phyloP scores from a whole-genome alignment of 2,329 filamentous ascomycete genomes.

The Macrophomina phaseolina region DNA sequence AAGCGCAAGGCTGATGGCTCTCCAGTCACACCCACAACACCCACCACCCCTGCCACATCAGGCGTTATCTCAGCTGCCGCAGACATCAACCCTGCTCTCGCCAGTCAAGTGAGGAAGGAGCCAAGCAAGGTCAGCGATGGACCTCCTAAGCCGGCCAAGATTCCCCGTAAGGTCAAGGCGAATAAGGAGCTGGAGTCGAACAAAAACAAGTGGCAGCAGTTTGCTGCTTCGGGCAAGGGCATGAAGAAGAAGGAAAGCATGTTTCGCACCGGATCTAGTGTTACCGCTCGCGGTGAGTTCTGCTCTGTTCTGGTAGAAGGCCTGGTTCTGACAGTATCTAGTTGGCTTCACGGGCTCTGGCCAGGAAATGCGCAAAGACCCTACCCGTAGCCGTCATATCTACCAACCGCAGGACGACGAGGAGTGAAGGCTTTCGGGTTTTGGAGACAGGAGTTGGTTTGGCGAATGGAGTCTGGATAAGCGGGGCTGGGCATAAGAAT shows the following conservation, averaged over 20 bases:
- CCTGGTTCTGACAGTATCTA: slow-evolving; percentile 48
- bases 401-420: slow-evolving; percentile 24
- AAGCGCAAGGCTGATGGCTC: slow-evolving; percentile 86
- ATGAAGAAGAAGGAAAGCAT: slow-evolving; percentile 90
- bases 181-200: slow-evolving; percentile 89
- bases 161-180: slow-evolving; percentile 80
- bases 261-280: slow-evolving; percentile 89
- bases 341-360: slow-evolving; percentile 97
- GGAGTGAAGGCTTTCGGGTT: background rate
- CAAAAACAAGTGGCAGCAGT: slow-evolving; percentile 95
- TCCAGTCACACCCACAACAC: slow-evolving; percentile 57
- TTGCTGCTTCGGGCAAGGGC: slow-evolving; percentile 70
- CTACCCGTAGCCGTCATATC: slow-evolving; percentile 60
- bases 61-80: slow-evolving; percentile 69
- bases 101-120: slow-evolving; percentile 68
- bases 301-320: slow-evolving; percentile 21
- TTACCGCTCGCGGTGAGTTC: slow-evolving; percentile 79
- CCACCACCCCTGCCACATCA: slow-evolving; percentile 47
- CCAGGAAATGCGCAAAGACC: slow-evolving; percentile 93
- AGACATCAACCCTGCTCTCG: slow-evolving; percentile 68
- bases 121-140: slow-evolving; percentile 67
- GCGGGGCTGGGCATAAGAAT: background rate
- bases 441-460: slow-evolving; percentile 2
- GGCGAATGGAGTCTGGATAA: slow-evolving; percentile 24
- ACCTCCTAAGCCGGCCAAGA: slow-evolving; percentile 66